phyloP scores from a whole-genome alignment of 2,329 filamentous ascomycete genomes.

The Lojkania enalia region DNA sequence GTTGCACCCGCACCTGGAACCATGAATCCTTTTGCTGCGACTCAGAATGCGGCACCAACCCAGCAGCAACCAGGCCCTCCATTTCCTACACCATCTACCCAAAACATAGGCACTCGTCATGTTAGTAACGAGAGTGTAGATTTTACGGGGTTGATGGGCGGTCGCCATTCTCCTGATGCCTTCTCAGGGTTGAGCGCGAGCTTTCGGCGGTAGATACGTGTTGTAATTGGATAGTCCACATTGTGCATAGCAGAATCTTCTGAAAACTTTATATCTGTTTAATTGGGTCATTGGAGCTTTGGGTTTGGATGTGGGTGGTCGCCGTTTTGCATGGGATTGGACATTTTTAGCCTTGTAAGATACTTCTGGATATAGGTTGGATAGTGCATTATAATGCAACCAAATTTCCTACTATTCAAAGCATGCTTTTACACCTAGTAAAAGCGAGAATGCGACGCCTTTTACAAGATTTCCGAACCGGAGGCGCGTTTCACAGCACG shows the following conservation, averaged over 20 bases:
- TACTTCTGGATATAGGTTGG: too few species aligned
- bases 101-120: conserved; percentile 43
- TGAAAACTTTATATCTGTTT: too few species aligned
- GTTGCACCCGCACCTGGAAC: conserved; percentile 42
- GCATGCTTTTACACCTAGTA: too few species aligned
- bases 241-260: background rate
- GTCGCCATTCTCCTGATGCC: conserved; percentile 77
- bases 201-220: conserved; percentile 35
- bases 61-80: conserved; percentile 16
- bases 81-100: conserved; percentile 17
- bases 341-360: too few species aligned
- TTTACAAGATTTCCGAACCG: too few species aligned
- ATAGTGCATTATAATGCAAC: too few species aligned
- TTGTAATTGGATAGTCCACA: background rate
- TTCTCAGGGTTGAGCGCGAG: conserved; percentile 73
- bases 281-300: too few species aligned
- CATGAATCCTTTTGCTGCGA: conserved; percentile 60
- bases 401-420: too few species aligned
- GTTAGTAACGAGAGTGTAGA: conserved; percentile 72
- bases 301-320: too few species aligned
- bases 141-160: conserved; percentile 63
- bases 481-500: too few species aligned
- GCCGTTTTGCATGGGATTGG: background rate
- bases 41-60: conserved; percentile 22
- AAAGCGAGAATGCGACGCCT: too few species aligned